phyloP scores from a whole-genome alignment of 2,329 filamentous ascomycete genomes.

The Alternaria tenuissima region DNA sequence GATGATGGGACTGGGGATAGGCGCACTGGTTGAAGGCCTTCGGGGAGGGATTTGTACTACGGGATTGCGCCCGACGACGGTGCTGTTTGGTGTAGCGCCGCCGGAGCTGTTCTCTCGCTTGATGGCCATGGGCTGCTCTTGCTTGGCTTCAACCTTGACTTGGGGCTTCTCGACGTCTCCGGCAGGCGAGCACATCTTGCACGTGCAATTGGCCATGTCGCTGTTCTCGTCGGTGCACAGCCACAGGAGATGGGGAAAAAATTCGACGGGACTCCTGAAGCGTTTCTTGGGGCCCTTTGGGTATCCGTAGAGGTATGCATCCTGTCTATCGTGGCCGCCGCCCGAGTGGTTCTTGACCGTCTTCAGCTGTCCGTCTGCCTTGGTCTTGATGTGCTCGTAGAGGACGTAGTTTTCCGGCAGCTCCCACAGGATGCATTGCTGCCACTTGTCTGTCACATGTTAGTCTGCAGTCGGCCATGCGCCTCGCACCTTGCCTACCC shows the following conservation, averaged over 20 bases:
- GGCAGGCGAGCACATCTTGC: conserved; percentile 64
- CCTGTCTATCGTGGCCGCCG: conserved; percentile 63
- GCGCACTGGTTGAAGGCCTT: conserved; percentile 27
- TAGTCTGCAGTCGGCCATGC: conserved; percentile 35
- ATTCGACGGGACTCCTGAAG: conserved; percentile 66
- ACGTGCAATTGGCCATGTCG: conserved; percentile 64
- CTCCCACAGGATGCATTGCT: conserved; percentile 60
- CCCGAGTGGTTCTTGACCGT: conserved; percentile 59
- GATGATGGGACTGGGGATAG: conserved; percentile 32
- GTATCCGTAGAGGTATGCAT: conserved; percentile 69
- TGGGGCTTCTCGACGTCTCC: conserved; percentile 51
- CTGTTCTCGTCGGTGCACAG: conserved; percentile 62
- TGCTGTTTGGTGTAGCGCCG: conserved; percentile 4
- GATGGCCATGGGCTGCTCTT: conserved; percentile 26
- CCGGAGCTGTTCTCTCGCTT: conserved; percentile 41
- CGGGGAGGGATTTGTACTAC: conserved; percentile 39
- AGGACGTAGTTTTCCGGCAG: conserved; percentile 66
- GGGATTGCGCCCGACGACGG: conserved; percentile 25
- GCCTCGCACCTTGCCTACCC: conserved; percentile 24
- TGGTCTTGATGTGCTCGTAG: conserved; percentile 66
- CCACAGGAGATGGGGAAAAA: conserved; percentile 68
- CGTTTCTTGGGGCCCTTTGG: conserved; percentile 65
- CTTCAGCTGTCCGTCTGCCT: conserved; percentile 57
- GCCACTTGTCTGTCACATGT: conserved; percentile 47
- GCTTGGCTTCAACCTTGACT: conserved; percentile 33